phyloP scores from a whole-genome alignment of 257 asterid species.

The Striga asiatica region DNA sequence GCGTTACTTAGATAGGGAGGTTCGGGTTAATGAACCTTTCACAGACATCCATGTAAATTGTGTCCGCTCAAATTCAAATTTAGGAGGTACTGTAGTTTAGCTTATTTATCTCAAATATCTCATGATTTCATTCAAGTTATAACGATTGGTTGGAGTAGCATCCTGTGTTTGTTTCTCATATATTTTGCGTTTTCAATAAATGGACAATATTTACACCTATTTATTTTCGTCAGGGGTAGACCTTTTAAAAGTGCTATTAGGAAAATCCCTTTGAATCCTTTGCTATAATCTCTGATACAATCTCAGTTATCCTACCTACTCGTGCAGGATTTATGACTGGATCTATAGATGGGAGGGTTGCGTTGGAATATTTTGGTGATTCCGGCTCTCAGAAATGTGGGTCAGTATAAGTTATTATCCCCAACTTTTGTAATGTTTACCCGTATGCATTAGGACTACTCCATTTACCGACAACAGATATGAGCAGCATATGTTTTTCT shows the following conservation, averaged over 20 bases:
- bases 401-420: slow-evolving; percentile 60
- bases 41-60: slow-evolving; percentile 47
- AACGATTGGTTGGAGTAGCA: no score
- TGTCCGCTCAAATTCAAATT: slow-evolving; percentile 51
- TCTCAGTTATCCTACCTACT: slow-evolving; percentile 1
- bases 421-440: no score
- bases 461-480: no score
- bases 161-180: background rate
- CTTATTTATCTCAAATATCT: slow-evolving; percentile 5
- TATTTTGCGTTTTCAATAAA: no score
- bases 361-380: slow-evolving; percentile 41
- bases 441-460: no score
- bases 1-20: slow-evolving; percentile 36
- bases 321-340: slow-evolving; percentile 72
- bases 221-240: background rate
- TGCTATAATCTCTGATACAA: slow-evolving; percentile 11
- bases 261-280: background rate
- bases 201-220: background rate
- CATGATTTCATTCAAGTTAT: no score
- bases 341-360: slow-evolving; percentile 77
- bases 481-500: no score
- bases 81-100: slow-evolving; percentile 47
- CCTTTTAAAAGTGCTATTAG: background rate
- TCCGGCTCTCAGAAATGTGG: slow-evolving; percentile 38
- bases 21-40: slow-evolving; percentile 30